Percentiles rank a stretch among this genome's conserved stretches.
These are phyloP conservation scores for Penicillium sumatraense DNA, from an alignment of 2,329 filamentous ascomycete species.

Conservation along the genomic window DNA sequence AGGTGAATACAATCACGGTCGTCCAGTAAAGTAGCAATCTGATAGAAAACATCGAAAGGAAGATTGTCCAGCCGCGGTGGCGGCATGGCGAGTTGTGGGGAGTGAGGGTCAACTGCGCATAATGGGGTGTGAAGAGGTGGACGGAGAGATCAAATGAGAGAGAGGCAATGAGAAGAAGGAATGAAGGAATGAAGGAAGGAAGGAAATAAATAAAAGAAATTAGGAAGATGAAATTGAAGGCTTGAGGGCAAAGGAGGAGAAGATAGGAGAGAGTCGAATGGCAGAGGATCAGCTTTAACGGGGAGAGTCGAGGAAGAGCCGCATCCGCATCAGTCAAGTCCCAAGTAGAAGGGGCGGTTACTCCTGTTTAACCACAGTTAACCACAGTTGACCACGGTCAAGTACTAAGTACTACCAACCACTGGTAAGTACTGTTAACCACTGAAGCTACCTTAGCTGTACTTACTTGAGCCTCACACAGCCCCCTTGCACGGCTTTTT, in stretches of 20 bases:
- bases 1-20: slow-evolving; percentile 64
- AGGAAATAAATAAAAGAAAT: background rate
- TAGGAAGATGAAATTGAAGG: background rate
- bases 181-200: background rate
- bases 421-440: no score
- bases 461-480: no score
- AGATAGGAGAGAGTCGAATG: background rate
- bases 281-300: no score
- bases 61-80: slow-evolving; percentile 49
- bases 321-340: background rate
- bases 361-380: no score
- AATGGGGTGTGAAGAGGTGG: background rate
- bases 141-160: background rate
- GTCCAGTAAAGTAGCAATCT: slow-evolving; percentile 60
- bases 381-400: no score
- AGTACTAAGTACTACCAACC: no score
- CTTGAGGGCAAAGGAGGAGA: background rate
- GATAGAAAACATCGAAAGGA: slow-evolving; percentile 68
- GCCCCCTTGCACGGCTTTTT: background rate
- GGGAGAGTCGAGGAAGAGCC: background rate
- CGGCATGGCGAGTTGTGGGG: slow-evolving; percentile 8
- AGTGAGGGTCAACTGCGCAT: background rate
- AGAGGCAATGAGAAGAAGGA: background rate
- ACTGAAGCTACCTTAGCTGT: no score
- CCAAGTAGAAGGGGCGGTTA: no score